Base-by-base conservation (phyloP, 2,329 filamentous ascomycete genomes). In the Sporothrix pseudoabietina region DNA sequence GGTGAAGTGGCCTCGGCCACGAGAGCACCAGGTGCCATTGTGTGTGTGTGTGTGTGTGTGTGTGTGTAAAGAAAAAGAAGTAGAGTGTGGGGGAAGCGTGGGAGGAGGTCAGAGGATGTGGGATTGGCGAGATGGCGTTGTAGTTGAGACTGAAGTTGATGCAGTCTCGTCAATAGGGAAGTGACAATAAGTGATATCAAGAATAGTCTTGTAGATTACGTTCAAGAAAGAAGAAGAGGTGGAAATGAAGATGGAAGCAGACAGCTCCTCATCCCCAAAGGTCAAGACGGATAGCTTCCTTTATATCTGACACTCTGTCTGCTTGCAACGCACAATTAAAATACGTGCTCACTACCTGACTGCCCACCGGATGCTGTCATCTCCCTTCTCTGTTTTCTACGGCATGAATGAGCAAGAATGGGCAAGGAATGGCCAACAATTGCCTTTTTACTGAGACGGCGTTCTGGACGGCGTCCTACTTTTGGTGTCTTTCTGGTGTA, bases 1-100 rank as follows among this genome's bases (percentile, higher is more conserved):
- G 52, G 16, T 1, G 22, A 16, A 22, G 59, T n/a, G 14, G 68
- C 16, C 52, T 77, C 74, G 8, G 72, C 55, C 14, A 75, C 70
- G 32, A 77, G 72, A 44, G 76, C 76, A 39, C 75, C 75, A 3
- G 76, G 76, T 30, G 76, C 75, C 76, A 77, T 77, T 12, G 16
- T 52, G 49, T n/a, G 30, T 41, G 35, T 35, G 35, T 12, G 16
- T 52, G 49, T n/a, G 30, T 41, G 35, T 35, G 35, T 35, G 35
- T 2, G 26, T 35, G 35, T 35, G 35, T 35, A 35, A 35, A 35
- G 35, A 35, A 35, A 35, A 35, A 35, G 35, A 35, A 35, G 2
- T 8, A 35, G 8, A 35, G 35, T 35, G 47, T 8, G 70, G 22
- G 14, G 16, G 63, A 32, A 35, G 6, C 52, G 52, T 55, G 52